These are phyloP conservation scores for Cladosporium oxysporum DNA, from an alignment of 2,329 filamentous ascomycete genomes.

Conservation along the genomic window DNA sequence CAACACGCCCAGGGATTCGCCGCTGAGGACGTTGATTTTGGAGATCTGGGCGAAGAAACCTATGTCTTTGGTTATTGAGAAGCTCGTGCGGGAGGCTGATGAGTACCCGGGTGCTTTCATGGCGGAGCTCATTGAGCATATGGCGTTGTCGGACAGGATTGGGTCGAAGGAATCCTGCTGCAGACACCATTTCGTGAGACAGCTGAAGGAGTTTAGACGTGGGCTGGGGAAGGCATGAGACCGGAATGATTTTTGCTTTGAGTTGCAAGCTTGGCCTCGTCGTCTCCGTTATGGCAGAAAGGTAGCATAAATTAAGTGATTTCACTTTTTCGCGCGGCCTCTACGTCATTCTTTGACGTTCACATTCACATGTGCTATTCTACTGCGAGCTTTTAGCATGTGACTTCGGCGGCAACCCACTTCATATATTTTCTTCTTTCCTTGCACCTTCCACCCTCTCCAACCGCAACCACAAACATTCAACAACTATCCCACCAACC, in stretches of 20 bases:
- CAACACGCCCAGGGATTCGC: not conserved
- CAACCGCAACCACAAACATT: too few species aligned
- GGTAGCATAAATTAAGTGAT: too few species aligned
- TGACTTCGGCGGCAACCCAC: too few species aligned
- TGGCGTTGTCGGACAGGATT: not conserved
- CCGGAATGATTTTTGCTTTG: not conserved
- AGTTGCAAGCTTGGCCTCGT: too few species aligned
- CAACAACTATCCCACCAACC: too few species aligned
- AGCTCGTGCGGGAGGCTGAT: not conserved
- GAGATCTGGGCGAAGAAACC: not conserved
- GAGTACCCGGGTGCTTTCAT: not conserved
- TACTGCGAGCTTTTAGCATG: too few species aligned
- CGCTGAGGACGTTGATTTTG: not conserved
- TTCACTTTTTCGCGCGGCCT: too few species aligned
- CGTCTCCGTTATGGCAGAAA: too few species aligned
- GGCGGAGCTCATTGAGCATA: not conserved
- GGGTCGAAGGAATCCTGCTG: not conserved
- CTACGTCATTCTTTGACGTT: too few species aligned
- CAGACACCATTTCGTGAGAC: not conserved
- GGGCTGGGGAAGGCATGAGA: not conserved
- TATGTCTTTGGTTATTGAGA: not conserved
- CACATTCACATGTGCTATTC: too few species aligned
- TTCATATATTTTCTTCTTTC: too few species aligned
- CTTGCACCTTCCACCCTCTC: too few species aligned
- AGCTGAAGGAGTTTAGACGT: not conserved